Base-by-base conservation (phyloP, 768 basidiomycete genomes). In the Fomitopsis pulvina region DNA sequence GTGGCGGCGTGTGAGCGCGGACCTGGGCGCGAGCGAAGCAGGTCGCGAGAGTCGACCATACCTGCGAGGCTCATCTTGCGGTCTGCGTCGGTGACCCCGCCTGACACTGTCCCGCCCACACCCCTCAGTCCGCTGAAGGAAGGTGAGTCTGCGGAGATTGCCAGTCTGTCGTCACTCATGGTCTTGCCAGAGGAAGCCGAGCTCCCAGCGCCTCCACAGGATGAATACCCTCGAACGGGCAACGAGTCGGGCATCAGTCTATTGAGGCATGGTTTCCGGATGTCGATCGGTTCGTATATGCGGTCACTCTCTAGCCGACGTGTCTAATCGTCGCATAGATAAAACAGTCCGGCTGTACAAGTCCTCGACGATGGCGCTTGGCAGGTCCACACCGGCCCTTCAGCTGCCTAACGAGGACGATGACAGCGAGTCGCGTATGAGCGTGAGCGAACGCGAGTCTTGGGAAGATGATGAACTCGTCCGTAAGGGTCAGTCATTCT, bases 331-430 rank as follows among this genome's bases (percentile, higher is more conserved):
- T 10, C 34, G 53, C 18, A 7, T 40, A 87, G 86, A 84, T 60
- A 85, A 83, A 66, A 83, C 83, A 0, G 63, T 84, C 51, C 79
- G 76, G 40, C 64, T 86, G 44, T 85, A 77, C 70, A 88, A 86
- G 61, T 76, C 80, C 2, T 81, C 85, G 1, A 71, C 62, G 18
- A 56, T 52, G 32, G 54, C 58, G 5, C 52, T 63, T 16, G 60
- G 59, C 9, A 54, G 66, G 69, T 71, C 69, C 32, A 74, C 73
- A 18, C 70, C 76, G 4, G 68, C 72, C 2, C 66, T 70, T 18
- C 70, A 71, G 28, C 59, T 74, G 46, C 71, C 73, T 18, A 68
- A 71, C 3, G 60, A 59, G 51, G 72, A 72, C 51, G 54, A 55
- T 25, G 56, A 56, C 26, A 69, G 62, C 24, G 38, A 53, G 44